Evolutionary conservation across 1,284 basidiomycete species (phyloP).

Genomic region (Cryptococcus depauperatus): DNA sequence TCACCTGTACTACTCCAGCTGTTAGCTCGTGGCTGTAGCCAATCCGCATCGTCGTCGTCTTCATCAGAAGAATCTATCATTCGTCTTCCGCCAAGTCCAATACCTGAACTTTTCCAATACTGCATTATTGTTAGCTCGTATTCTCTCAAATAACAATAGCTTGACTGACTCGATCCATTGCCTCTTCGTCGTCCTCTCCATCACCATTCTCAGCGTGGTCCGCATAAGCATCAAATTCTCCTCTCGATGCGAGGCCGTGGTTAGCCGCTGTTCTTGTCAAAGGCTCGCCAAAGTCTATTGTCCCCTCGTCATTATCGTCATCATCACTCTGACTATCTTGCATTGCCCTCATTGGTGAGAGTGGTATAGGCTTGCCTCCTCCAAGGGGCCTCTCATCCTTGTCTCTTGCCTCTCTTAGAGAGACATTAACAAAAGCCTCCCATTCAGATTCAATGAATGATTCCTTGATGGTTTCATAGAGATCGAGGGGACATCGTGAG

Average conservation of each 20-base stretch:
- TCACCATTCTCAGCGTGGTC: constrained; percentile 19
- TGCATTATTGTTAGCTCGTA: constrained; percentile 4
- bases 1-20: constrained; percentile 13
- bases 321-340: constrained; percentile 25
- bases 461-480: constrained; percentile 57
- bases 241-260: constrained; percentile 21
- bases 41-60: constrained; percentile 42
- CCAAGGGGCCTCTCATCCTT: constrained; percentile 71
- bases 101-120: constrained; percentile 25
- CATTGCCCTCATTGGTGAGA: constrained; percentile 8
- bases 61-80: constrained; percentile 37
- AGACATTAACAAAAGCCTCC: constrained; percentile 75
- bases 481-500: constrained; percentile 73
- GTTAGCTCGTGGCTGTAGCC: constrained; percentile 28
- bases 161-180: constrained; percentile 23
- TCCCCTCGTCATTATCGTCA: constrained; percentile 14
- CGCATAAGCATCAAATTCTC: constrained; percentile 22
- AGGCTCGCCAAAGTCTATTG: constrained; percentile 37
- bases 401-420: constrained; percentile 75
- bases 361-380: constrained; percentile 50
- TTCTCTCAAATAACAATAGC: too few species aligned
- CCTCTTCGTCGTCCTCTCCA: constrained; percentile 25
- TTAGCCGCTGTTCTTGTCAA: constrained; percentile 25
- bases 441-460: constrained; percentile 71
- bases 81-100: constrained; percentile 12